These are phyloP conservation scores for Brassica juncea DNA, from an alignment of 345 rosid genomes.

Conservation along the genomic window DNA sequence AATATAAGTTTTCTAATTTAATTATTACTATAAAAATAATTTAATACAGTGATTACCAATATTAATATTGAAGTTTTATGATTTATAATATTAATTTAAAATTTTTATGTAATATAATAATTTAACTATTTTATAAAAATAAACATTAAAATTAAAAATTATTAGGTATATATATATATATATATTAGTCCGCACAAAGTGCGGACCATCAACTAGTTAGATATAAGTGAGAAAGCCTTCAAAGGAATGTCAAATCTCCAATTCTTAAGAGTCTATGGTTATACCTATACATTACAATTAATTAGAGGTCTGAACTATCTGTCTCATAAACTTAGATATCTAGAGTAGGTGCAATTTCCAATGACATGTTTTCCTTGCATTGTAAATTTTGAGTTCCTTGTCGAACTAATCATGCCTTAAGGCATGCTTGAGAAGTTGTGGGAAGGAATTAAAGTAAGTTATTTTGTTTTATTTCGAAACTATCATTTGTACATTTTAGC, in stretches of 20 bases:
- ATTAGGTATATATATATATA: too few species aligned
- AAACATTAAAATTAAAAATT: too few species aligned
- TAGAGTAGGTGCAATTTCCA: slow-evolving; percentile 23
- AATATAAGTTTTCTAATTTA: too few species aligned
- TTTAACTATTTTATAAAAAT: too few species aligned
- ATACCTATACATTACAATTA: background rate
- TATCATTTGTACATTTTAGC: background rate
- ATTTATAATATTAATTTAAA: too few species aligned
- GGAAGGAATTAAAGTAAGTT: slow-evolving; percentile 23
- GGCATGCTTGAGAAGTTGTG: slow-evolving; percentile 33
- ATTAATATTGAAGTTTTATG: too few species aligned
- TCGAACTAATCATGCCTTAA: background rate
- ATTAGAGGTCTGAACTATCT: background rate
- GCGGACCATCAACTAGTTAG: background rate
- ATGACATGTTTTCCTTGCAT: slow-evolving; percentile 10
- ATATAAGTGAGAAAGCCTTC: background rate
- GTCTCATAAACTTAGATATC: slow-evolving; percentile 5
- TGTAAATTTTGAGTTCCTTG: background rate
- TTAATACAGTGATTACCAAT: too few species aligned
- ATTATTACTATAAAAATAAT: too few species aligned
- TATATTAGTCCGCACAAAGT: too few species aligned
- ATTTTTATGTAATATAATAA: too few species aligned
- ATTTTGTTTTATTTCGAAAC: background rate
- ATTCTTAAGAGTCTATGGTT: background rate
- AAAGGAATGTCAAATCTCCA: background rate